Evolutionary conservation across 2,329 filamentous ascomycete species (phyloP).

Genomic region (Neofusicoccum umdonicola): DNA sequence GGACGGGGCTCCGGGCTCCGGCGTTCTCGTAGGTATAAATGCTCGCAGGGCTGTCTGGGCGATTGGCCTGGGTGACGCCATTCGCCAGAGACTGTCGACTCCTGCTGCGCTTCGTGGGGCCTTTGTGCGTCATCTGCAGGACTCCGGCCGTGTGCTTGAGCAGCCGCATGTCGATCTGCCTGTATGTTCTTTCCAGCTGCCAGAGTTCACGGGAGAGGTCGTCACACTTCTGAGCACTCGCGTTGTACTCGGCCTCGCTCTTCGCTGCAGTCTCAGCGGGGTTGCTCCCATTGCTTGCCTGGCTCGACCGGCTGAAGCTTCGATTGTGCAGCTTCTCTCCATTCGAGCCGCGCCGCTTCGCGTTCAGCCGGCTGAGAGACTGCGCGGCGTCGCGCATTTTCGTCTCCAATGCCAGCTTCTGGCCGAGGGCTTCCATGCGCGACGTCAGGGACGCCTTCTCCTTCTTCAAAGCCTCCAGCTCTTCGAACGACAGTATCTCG

Average conservation of each 20-base stretch:
- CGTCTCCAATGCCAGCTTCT: constrained; percentile 82
- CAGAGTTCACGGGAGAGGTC: constrained; percentile 79
- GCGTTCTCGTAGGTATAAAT: constrained; percentile 67
- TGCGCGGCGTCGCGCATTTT: constrained; percentile 93
- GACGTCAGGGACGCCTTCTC: constrained; percentile 70
- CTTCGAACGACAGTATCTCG: constrained; percentile 83
- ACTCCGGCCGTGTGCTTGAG: constrained; percentile 91
- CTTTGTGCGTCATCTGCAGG: constrained; percentile 83
- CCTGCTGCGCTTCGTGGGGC: constrained; percentile 58
- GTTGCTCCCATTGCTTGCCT: constrained; percentile 43
- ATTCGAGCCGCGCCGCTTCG: constrained; percentile 41
- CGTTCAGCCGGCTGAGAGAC: constrained; percentile 79
- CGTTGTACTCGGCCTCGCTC: constrained; percentile 71
- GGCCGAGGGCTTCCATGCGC: constrained; percentile 76
- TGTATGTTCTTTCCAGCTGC: constrained; percentile 71
- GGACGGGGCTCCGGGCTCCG: constrained; percentile 39
- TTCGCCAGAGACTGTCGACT: constrained; percentile 34
- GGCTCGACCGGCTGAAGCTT: constrained; percentile 44
- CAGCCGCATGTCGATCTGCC: constrained; percentile 69
- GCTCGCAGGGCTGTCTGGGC: constrained; percentile 74
- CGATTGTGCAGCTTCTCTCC: constrained; percentile 47
- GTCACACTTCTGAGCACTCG: constrained; percentile 78
- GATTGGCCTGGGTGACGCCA: constrained; percentile 28
- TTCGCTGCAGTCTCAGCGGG: constrained; percentile 42
- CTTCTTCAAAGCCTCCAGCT: constrained; percentile 89